These are phyloP conservation scores for Neurospora discreta DNA, from an alignment of 495 filamentous ascomycete genomes.

Conservation along the genomic window DNA sequence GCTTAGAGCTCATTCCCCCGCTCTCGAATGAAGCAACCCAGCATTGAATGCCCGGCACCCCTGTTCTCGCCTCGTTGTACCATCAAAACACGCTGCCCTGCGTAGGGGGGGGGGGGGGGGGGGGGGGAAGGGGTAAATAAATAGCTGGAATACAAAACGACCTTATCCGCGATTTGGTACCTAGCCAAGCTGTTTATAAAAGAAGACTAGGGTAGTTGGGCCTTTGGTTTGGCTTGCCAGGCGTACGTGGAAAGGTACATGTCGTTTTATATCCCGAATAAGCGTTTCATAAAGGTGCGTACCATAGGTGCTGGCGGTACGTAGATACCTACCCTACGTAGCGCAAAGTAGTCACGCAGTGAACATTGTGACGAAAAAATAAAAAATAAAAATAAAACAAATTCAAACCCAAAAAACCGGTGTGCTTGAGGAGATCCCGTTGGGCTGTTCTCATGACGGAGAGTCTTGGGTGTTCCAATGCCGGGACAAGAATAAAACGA, in stretches of 20 bases:
- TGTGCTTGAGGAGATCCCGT: not conserved
- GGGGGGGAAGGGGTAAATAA: too few species aligned
- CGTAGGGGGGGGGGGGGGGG: too few species aligned
- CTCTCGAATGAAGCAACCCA: not conserved
- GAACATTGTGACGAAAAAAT: not conserved
- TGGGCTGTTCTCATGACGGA: not conserved
- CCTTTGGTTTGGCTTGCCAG: too few species aligned
- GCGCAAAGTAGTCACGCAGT: not conserved
- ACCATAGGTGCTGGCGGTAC: not conserved
- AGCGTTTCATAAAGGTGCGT: not conserved
- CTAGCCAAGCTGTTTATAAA: too few species aligned
- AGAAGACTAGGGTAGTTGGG: too few species aligned
- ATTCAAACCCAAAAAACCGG: too few species aligned
- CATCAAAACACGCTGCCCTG: not conserved
- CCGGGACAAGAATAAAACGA: not conserved
- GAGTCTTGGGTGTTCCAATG: not conserved
- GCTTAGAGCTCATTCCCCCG: slow-evolving; percentile 1
- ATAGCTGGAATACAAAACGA: too few species aligned
- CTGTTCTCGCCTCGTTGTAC: not conserved
- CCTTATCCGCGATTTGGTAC: too few species aligned
- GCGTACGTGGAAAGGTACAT: too few species aligned
- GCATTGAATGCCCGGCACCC: not conserved
- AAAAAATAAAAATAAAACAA: too few species aligned
- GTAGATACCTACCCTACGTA: not conserved
- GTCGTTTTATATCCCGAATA: too few species aligned